A percentile compares a stretch with the other conserved stretches of the same genome.
Evolutionary conservation across 768 basidiomycete species (phyloP).

Genomic region (Podaxis sp.): DNA sequence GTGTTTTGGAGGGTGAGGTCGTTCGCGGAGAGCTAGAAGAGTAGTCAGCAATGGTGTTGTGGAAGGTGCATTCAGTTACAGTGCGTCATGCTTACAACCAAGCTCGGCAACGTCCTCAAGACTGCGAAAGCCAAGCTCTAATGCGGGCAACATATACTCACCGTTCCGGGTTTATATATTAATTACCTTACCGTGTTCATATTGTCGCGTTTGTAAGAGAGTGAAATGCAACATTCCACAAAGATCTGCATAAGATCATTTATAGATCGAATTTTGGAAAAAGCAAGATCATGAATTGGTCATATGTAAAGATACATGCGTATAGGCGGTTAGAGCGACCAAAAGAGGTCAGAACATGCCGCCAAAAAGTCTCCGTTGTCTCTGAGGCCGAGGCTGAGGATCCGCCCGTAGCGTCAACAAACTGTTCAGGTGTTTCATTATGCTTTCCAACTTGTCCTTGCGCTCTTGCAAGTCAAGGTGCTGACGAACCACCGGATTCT

Average conservation of each 20-base stretch:
- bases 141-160: slow-evolving; percentile 9
- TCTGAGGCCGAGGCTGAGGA: slow-evolving; percentile 66
- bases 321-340: slow-evolving; percentile 12
- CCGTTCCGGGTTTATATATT: background rate
- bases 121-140: slow-evolving; percentile 47
- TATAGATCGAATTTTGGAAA: background rate
- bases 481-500: slow-evolving; percentile 84
- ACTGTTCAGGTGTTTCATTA: slow-evolving; percentile 93
- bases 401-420: slow-evolving; percentile 87
- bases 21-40: no score
- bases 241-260: background rate
- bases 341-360: slow-evolving; percentile 51
- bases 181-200: slow-evolving; percentile 4
- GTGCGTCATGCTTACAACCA: slow-evolving; percentile 85
- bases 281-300: background rate
- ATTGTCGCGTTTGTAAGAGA: background rate
- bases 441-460: slow-evolving; percentile 97
- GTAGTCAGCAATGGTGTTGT: no score
- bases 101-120: slow-evolving; percentile 79
- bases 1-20: no score
- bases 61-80: no score
- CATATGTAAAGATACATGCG: background rate
- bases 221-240: background rate
- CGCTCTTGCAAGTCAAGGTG: slow-evolving; percentile 95
- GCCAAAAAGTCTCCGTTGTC: slow-evolving; percentile 78